Evolutionary conservation across 768 basidiomycete genomes (phyloP).

Genomic region (Nidula microcarpa): DNA sequence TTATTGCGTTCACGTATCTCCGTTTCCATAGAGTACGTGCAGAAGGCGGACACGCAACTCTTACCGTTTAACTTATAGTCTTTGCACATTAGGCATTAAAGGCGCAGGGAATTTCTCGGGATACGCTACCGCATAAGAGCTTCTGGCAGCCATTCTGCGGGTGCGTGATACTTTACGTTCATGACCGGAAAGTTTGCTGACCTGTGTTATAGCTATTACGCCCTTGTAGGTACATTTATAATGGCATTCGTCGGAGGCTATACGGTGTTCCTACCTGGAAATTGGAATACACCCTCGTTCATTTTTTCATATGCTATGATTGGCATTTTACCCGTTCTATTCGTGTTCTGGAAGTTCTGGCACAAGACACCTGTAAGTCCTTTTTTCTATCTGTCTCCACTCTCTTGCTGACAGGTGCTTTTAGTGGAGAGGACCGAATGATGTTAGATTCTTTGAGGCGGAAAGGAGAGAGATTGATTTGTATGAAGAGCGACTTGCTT

Average conservation of each 20-base stretch:
- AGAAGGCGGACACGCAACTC: too few species aligned
- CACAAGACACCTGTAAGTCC: constrained; percentile 32
- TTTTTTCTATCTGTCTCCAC: neutral
- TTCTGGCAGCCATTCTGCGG: constrained; percentile 52
- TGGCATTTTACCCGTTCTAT: constrained; percentile 36
- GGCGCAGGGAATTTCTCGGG: constrained; percentile 40
- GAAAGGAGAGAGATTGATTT: constrained; percentile 40
- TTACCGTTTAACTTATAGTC: neutral
- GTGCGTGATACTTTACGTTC: constrained; percentile 15
- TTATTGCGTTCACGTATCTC: constrained; percentile 44
- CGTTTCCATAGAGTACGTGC: constrained; percentile 43
- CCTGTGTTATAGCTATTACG: constrained; percentile 36
- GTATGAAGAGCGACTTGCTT: constrained; percentile 41
- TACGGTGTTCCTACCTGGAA: constrained; percentile 48
- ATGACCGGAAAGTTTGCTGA: neutral
- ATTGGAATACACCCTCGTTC: constrained; percentile 44
- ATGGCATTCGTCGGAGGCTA: constrained; percentile 50
- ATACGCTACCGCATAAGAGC: constrained; percentile 39
- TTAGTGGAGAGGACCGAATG: constrained; percentile 36
- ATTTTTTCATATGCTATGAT: constrained; percentile 49
- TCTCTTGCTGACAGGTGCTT: neutral
- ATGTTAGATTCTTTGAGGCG: constrained; percentile 40
- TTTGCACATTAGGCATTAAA: constrained; percentile 32
- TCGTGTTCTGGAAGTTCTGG: constrained; percentile 42
- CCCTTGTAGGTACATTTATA: constrained; percentile 33